Evolutionary conservation across 352 stramenopile species (phyloP), one percentile per base, ranked within the genome.

Genomic region (Bremia lactucae): DNA sequence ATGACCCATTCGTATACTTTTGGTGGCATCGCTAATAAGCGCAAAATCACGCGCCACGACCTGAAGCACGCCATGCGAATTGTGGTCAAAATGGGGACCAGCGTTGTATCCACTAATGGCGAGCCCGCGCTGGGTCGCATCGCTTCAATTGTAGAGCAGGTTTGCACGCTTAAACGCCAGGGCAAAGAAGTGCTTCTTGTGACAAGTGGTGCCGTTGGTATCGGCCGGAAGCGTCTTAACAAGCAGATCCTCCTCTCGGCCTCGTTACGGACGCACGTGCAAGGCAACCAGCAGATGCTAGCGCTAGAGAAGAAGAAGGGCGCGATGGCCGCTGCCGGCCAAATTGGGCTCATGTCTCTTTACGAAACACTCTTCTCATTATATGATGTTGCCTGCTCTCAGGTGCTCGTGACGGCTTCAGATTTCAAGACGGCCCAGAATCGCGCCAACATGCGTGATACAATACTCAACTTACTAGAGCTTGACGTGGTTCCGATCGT

Each of bases 401-500:
- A 98, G 55, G 65, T 92, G 29, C 68, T 92, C 18, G 79, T 89
- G 28, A 89, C 79, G 16, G 79, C 63, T 11, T 70, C 57, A 15
- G 79, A 92, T 57, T 92, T 92, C 35, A 87, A 88, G 55, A 89
- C 79, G 20, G 72, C 66, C 18, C 76, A 89, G 42, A 85, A 87
- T 46, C 76, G 79, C 31, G 73, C 74, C 14, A 92, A 87, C 37
- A 86, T 85, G 71, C 74, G 72, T 49, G 76, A 94, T 52, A 94
- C 85, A n/a, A 80, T 95, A 57, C 63, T 90, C 26, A 86, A 88
- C 24, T 66, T 98, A 28, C 67, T 99, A 13, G 75, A 85, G 46
- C 63, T 98, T n/a, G 94, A 96, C 22, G 94, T 98, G 39, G 91
- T 98, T 16, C 96, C 96, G 5, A 98, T 99, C 56, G 85, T 99